phyloP scores from a whole-genome alignment of 2,329 filamentous ascomycete species.

The Botrytis cinerea region DNA sequence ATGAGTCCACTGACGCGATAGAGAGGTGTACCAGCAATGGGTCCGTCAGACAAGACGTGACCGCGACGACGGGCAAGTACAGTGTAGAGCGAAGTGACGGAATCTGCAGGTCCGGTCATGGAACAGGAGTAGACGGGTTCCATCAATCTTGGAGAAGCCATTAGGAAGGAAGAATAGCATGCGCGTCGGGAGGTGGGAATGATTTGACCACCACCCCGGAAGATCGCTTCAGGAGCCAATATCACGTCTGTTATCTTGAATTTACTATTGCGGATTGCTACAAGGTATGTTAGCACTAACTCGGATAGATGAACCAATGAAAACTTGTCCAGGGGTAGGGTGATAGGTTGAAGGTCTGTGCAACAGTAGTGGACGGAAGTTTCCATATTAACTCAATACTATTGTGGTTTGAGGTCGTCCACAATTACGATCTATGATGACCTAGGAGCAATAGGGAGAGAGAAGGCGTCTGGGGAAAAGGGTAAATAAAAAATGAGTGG shows the following conservation, averaged over 20 bases:
- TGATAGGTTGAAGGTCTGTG: not conserved
- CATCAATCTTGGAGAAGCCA: constrained; percentile 95
- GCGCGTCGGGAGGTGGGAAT: constrained; percentile 92
- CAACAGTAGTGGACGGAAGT: constrained; percentile 15
- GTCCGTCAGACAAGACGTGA: constrained; percentile 91
- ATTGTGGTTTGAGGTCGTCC: not conserved
- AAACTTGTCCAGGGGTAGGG: constrained; percentile 16
- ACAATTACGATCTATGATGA: constrained; percentile 3
- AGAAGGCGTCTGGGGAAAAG: constrained; percentile 14
- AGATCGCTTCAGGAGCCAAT: constrained; percentile 87
- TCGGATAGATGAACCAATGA: constrained; percentile 30
- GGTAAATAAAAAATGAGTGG: constrained; percentile 30
- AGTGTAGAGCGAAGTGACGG: constrained; percentile 86
- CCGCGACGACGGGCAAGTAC: constrained; percentile 85
- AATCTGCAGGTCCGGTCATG: constrained; percentile 89
- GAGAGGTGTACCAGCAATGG: constrained; percentile 89
- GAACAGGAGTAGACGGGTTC: constrained; percentile 92
- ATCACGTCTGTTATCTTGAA: constrained; percentile 93
- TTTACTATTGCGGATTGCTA: constrained; percentile 94
- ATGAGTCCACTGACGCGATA: constrained; percentile 90
- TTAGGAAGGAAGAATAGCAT: constrained; percentile 94
- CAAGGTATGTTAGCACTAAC: constrained; percentile 39
- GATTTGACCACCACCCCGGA: constrained; percentile 92
- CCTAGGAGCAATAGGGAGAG: not conserved
- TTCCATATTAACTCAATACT: constrained; percentile 16